Base-by-base conservation (phyloP, 108 stramenopile species). In the Schizochytrium sp. region DNA sequence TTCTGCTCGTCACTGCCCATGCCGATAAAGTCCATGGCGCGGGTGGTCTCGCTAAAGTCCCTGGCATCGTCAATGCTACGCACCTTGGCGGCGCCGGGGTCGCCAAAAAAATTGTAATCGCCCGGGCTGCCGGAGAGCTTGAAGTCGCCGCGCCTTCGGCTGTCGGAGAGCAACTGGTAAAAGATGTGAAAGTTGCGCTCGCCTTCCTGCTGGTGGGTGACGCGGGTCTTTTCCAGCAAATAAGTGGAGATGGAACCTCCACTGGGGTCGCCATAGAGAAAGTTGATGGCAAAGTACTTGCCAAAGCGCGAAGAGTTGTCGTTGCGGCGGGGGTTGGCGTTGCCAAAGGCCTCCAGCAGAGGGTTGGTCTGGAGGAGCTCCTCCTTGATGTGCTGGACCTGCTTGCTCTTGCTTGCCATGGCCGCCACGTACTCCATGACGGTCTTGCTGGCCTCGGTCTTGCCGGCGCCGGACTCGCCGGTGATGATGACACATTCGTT, bases 341-440 rank as follows among this genome's bases (percentile, higher is more conserved):
- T 99, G 21, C 99, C 99, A 92, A 99, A 99, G 23, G 98, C 97
- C 93, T 99, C 99, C 71, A 99, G 90, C 44, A 99, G 96, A 10
- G 76, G 76, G 76, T 83, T 83, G 48, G 76, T 83, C 51, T 83
- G 48, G 19, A 83, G 76, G 4, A 83, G 76, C 76, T 83, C 48
- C 3, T 88, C 87, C 59, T 88, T 88, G 21, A 18, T n/a, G 58
- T 23, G 19, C 58, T 55, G 89, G 25, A 25, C 43, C 44, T 51
- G 89, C n/a, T 34, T 76, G 60, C 21, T 23, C 58, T 87, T 58
- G 60, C n/a, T 21, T 12, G 88, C 60, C 88, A 88, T 44, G n/a
- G 60, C 47, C n/a, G 90, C 90, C 14, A 90, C 16, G 58, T 90
- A 72, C 16, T 87, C 57, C 90, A 90, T 90, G 59, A 89, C 51